Conservation (phyloP, 257 asterid genomes). For the Fraxinus pennsylvanica region DNA sequence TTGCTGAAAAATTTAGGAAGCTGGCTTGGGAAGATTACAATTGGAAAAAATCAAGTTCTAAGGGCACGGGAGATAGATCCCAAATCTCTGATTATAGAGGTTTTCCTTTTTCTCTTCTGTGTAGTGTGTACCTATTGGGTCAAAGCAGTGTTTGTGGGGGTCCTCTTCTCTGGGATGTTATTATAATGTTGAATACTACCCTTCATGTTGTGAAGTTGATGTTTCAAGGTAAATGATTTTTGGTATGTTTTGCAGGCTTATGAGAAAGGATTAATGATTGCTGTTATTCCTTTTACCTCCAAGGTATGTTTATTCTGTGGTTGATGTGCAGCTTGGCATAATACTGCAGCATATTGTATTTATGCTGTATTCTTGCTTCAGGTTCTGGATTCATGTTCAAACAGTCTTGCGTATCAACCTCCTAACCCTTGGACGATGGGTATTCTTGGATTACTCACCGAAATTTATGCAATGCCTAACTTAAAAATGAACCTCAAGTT, state of each 20-base stretch:
- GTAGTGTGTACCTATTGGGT: slow-evolving; percentile 19
- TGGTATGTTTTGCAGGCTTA: slow-evolving; percentile 64
- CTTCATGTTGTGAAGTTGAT: slow-evolving; percentile 15
- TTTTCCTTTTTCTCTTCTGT: slow-evolving; percentile 28
- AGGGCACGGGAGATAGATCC: slow-evolving; percentile 96
- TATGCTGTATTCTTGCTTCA: slow-evolving; percentile 37
- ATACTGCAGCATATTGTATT: slow-evolving; percentile 1
- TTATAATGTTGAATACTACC: not conserved
- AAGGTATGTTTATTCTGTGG: slow-evolving; percentile 53
- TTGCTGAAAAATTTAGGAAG: slow-evolving; percentile 91
- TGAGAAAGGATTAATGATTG: slow-evolving; percentile 95
- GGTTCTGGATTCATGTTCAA: slow-evolving; percentile 91
- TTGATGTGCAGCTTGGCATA: slow-evolving; percentile 11
- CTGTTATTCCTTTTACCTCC: slow-evolving; percentile 96
- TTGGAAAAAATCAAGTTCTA: slow-evolving; percentile 91
- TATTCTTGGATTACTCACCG: slow-evolving; percentile 87
- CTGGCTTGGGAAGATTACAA: slow-evolving; percentile 99
- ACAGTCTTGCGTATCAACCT: slow-evolving; percentile 92
- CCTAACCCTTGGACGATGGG: slow-evolving; percentile 99
- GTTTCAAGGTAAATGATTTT: slow-evolving; percentile 9
- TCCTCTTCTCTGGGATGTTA: slow-evolving; percentile 8
- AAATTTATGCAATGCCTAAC: slow-evolving; percentile 95
- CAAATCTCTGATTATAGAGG: slow-evolving; percentile 85
- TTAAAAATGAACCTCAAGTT: slow-evolving; percentile 97
- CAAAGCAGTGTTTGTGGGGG: not conserved